Conservation (phyloP, 176 grass and related monocot species). For the Musa beccarii region DNA sequence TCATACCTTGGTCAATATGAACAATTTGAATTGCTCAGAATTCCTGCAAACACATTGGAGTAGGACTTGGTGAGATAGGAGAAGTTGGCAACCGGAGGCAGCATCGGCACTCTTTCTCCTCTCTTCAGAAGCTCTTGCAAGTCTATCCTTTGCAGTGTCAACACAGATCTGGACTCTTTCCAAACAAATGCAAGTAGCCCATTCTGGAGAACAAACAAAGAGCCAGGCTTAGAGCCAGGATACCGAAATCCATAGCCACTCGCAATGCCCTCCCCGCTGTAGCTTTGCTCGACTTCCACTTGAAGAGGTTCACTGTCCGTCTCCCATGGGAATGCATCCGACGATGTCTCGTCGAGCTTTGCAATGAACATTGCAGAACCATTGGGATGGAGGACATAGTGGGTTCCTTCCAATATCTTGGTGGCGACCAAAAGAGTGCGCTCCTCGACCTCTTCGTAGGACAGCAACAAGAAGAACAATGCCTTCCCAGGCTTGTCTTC, state of each 20-base stretch:
- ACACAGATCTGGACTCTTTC: constrained; percentile 57
- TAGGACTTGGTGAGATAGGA: constrained; percentile 66
- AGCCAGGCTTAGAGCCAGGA: constrained; percentile 73
- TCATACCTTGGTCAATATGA: constrained; percentile 46
- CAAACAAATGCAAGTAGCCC: constrained; percentile 80
- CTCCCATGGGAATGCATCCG: constrained; percentile 45
- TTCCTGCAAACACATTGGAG: constrained; percentile 61
- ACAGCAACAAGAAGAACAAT: constrained; percentile 64
- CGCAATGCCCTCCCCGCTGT: constrained; percentile 59
- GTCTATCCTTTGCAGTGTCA: constrained; percentile 62
- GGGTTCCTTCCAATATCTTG: constrained; percentile 78
- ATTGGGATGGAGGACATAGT: constrained; percentile 79
- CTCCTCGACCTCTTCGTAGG: constrained; percentile 48
- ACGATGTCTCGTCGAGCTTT: constrained; percentile 30
- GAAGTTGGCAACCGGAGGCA: constrained; percentile 59
- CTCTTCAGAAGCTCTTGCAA: constrained; percentile 45
- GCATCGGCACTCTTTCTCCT: constrained; percentile 62
- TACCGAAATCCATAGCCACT: constrained; percentile 66
- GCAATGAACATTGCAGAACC: constrained; percentile 68
- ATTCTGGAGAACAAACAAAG: constrained; percentile 57
- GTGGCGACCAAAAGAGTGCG: constrained; percentile 54
- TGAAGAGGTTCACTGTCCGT: constrained; percentile 32
- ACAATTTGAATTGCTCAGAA: constrained; percentile 36
- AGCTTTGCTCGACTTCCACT: constrained; percentile 36
- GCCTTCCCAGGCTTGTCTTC: constrained; percentile 65